phyloP scores from a whole-genome alignment of 1,284 basidiomycete species.

The Fomitopsis betulina region DNA sequence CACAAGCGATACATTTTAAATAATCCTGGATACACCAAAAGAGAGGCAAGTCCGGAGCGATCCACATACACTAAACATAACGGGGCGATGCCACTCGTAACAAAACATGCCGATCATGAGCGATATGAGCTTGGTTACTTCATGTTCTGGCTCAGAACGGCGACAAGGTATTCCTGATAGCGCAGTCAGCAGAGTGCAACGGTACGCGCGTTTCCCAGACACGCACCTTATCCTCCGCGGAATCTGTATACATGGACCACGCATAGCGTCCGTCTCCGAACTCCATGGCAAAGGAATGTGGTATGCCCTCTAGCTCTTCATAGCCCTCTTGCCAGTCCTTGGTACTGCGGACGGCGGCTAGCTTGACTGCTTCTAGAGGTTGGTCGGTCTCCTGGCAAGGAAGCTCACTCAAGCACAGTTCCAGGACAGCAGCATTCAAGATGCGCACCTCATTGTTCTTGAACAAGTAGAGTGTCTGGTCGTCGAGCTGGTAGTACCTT shows the following conservation, averaged over 20 bases:
- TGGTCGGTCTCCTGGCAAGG: constrained; percentile 25
- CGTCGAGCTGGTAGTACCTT: constrained; percentile 58
- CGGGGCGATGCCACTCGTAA: not conserved
- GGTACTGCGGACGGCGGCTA: constrained; percentile 44
- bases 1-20: not conserved
- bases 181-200: not conserved
- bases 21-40: not conserved
- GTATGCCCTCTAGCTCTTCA: constrained; percentile 66
- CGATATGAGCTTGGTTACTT: not conserved
- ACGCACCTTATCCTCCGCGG: constrained; percentile 61
- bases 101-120: not conserved
- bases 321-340: constrained; percentile 70
- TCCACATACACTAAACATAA: not conserved
- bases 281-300: constrained; percentile 65
- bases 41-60: not conserved
- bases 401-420: not conserved
- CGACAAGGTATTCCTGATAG: constrained; percentile 20
- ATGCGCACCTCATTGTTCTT: constrained; percentile 48
- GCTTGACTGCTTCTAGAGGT: constrained; percentile 43
- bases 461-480: constrained; percentile 45
- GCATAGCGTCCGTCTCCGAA: constrained; percentile 42
- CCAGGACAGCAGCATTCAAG: not conserved
- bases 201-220: not conserved
- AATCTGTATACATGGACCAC: constrained; percentile 65
- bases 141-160: constrained; percentile 16